These are phyloP conservation scores for Lotus japonicus DNA, from an alignment of 306 rosid species.

Conservation along the genomic window DNA sequence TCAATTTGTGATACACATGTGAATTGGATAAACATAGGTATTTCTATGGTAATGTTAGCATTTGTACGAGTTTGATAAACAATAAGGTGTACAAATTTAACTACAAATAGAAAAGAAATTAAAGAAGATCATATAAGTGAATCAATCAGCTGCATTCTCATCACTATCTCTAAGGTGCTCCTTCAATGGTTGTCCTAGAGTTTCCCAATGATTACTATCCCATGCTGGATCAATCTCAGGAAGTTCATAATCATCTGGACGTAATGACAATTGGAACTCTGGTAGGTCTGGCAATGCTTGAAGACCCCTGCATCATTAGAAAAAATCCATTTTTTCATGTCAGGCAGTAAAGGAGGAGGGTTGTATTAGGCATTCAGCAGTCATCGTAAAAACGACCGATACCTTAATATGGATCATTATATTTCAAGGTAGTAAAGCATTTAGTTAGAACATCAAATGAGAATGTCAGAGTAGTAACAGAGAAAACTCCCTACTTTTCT, in stretches of 20 bases:
- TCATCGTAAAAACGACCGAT: no score
- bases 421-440: no score
- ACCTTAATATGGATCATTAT: no score
- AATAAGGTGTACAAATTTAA: background rate
- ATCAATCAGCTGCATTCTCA: constrained; percentile 38
- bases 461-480: background rate
- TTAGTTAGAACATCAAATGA: background rate
- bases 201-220: constrained; percentile 60
- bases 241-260: constrained; percentile 70
- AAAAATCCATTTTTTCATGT: background rate
- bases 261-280: constrained; percentile 77
- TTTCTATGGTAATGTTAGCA: background rate
- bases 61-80: background rate
- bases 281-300: constrained; percentile 84
- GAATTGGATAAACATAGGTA: no score
- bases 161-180: constrained; percentile 71
- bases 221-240: constrained; percentile 70
- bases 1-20: no score
- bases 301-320: constrained; percentile 49
- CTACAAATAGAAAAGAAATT: constrained; percentile 5
- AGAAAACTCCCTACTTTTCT: constrained; percentile 58
- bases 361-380: no score
- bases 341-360: no score
- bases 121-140: background rate
- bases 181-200: constrained; percentile 53